Percentiles rank a stretch among this genome's conserved stretches.
Evolutionary conservation across 2,329 filamentous ascomycete species (phyloP).

Genomic region (Parastagonospora nodorum): DNA sequence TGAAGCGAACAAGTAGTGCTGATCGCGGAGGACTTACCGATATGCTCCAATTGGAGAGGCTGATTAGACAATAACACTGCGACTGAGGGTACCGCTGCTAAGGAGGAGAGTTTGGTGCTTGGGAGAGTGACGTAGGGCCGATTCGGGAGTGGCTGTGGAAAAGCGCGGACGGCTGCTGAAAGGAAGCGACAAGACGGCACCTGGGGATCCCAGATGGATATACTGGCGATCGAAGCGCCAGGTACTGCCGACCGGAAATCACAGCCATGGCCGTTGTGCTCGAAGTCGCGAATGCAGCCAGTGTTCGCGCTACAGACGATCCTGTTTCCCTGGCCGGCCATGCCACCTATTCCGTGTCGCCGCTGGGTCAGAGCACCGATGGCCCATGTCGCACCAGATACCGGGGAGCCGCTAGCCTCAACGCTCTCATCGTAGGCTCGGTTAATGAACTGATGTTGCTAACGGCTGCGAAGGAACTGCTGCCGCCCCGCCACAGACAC

Average conservation of each 20-base stretch:
- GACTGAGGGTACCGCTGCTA: conserved; percentile 4
- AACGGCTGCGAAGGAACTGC: not conserved
- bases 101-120: not conserved
- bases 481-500: not conserved
- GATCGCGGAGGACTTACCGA: conserved; percentile 18
- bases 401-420: not conserved
- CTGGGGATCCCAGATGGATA: not conserved
- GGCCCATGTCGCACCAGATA: not conserved
- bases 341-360: too few relatives aligned
- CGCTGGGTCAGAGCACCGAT: not conserved
- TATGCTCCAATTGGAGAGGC: not conserved
- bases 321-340: too few relatives aligned
- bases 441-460: not conserved
- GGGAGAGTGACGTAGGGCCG: conserved; percentile 12
- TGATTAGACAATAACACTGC: conserved; percentile 6
- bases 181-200: conserved; percentile 5
- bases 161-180: conserved; percentile 1
- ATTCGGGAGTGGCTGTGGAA: not conserved
- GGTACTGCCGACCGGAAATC: too few relatives aligned
- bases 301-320: too few relatives aligned
- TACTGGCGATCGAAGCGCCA: not conserved
- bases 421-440: not conserved
- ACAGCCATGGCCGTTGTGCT: too few relatives aligned
- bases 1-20: not conserved
- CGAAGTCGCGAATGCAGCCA: too few relatives aligned